These are phyloP conservation scores for Globisporangium spinosum DNA, from an alignment of 352 stramenopile genomes.

Conservation along the genomic window DNA sequence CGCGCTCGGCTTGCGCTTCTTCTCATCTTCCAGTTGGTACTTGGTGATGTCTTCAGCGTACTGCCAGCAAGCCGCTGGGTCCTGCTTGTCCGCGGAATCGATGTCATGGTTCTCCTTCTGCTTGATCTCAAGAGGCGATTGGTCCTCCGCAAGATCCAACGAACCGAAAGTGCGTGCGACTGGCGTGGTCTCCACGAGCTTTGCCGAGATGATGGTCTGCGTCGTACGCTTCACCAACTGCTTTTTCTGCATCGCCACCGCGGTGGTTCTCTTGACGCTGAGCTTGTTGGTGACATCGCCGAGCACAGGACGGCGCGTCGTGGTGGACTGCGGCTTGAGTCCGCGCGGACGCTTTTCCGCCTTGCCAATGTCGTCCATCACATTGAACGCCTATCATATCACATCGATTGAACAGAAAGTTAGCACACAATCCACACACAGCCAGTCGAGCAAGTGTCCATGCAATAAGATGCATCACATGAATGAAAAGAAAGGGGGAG, in stretches of 20 bases:
- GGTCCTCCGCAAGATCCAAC: constrained; percentile 22
- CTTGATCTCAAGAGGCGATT: constrained; percentile 13
- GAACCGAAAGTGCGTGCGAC: constrained; percentile 35
- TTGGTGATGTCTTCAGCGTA: constrained; percentile 83
- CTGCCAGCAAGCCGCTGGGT: constrained; percentile 64
- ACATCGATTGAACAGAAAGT: constrained; percentile 10
- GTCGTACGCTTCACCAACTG: constrained; percentile 36
- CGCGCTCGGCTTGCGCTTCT: constrained; percentile 51
- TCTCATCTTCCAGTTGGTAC: constrained; percentile 75
- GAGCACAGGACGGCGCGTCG: constrained; percentile 39
- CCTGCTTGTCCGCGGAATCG: constrained; percentile 64
- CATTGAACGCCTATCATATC: constrained; percentile 40
- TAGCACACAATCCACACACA: neutral
- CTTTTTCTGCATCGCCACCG: constrained; percentile 45
- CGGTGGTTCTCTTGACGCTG: constrained; percentile 61
- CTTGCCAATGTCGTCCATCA: constrained; percentile 41
- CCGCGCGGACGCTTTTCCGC: constrained; percentile 59
- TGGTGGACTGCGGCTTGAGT: constrained; percentile 35
- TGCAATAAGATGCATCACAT: neutral
- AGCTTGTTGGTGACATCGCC: constrained; percentile 76
- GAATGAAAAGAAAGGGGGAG: neutral
- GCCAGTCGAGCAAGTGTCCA: neutral
- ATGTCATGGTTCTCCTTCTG: constrained; percentile 58
- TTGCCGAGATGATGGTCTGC: constrained; percentile 17
- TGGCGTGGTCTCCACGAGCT: constrained; percentile 32